Evolutionary conservation across 2,329 filamentous ascomycete species (phyloP), one percentile per base, ranked within the genome.

Genomic region (Tolypocladium ovalisporum): DNA sequence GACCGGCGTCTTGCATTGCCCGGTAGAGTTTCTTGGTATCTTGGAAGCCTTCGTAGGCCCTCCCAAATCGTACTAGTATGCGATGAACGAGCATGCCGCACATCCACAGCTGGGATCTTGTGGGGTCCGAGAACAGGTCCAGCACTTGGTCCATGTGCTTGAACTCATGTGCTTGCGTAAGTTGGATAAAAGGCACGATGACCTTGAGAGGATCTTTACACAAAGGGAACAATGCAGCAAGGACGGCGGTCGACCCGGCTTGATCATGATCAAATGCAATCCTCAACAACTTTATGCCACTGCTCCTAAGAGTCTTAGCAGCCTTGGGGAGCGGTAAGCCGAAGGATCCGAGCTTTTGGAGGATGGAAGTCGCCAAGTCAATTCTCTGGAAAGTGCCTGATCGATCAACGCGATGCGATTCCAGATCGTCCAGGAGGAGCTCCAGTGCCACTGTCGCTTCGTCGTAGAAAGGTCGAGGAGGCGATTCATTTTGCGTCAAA

Each of bases 1-100:
- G 53, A 0, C 69, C 69, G 12, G 64, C 63, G 55, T 64, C 62
- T 52, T 66, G 66, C n/a, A 70, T 57, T 13, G 67, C 53, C 1
- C 37, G 37, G 44, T 72, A 70, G 24, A 70, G 60, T 9, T 62
- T 56, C 49, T 65, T 68, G 42, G 64, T 63, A 29, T 59, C 35
- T 2, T 53, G 35, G 24, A 63, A 65, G 22, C 22, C 42, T 9
- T 37, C 49, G 24, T 56, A 40, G 10, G 24, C 13, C 29, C 52
- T 56, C 3, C 42, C 53, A 15, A 60, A 54, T 22, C 57, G 54
- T 24, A 27, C 36, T 32, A 66, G 59, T 4, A 64, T 42, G 29
- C 57, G 54, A 40, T 56, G 57, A 17, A 63, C n/a, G 2, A 57
- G 42, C 55, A 61, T 57, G n/a, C 61, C 64, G 8, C 54, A 51